Evolutionary conservation across 1,284 basidiomycete genomes (phyloP).

Genomic region (Psilocybe mexicana): DNA sequence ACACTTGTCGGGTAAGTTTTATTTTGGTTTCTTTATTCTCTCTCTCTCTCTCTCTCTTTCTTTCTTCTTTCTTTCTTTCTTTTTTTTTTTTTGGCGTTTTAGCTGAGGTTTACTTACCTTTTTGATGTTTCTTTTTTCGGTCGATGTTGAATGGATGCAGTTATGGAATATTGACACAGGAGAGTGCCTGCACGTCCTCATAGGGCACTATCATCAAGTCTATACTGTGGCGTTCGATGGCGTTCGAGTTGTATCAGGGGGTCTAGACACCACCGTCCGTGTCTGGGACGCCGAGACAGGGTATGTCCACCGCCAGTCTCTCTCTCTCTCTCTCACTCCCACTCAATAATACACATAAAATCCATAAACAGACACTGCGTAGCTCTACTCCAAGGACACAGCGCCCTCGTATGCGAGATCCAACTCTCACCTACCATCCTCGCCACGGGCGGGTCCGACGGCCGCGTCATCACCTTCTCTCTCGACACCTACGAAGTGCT

Average conservation of each 20-base stretch:
- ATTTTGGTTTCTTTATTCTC: not conserved
- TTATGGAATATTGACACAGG: conserved; percentile 87
- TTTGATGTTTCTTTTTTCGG: too few relatives aligned
- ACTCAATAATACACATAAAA: not conserved
- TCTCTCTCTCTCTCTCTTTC: not conserved
- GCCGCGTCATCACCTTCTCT: conserved; percentile 89
- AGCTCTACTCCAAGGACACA: conserved; percentile 91
- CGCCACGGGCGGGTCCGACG: conserved; percentile 92
- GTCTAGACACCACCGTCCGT: conserved; percentile 88
- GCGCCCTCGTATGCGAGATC: conserved; percentile 91
- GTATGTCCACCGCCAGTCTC: conserved; percentile 38
- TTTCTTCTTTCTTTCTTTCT: conserved; percentile 2
- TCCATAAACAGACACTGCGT: conserved; percentile 64
- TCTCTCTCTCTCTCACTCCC: not conserved
- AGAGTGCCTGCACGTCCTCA: conserved; percentile 80
- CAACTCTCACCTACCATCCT: conserved; percentile 74
- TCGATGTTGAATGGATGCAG: conserved; percentile 35
- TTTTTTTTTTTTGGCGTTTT: conserved; percentile 2
- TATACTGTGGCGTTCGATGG: conserved; percentile 96
- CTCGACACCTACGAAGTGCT: conserved; percentile 49
- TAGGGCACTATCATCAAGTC: conserved; percentile 92
- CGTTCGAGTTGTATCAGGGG: conserved; percentile 81
- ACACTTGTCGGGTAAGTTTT: conserved; percentile 70
- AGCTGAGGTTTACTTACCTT: too few relatives aligned
- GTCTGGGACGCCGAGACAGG: conserved; percentile 86